Evolutionary conservation across 768 basidiomycete species (phyloP).

Genomic region (Pholiota molesta): DNA sequence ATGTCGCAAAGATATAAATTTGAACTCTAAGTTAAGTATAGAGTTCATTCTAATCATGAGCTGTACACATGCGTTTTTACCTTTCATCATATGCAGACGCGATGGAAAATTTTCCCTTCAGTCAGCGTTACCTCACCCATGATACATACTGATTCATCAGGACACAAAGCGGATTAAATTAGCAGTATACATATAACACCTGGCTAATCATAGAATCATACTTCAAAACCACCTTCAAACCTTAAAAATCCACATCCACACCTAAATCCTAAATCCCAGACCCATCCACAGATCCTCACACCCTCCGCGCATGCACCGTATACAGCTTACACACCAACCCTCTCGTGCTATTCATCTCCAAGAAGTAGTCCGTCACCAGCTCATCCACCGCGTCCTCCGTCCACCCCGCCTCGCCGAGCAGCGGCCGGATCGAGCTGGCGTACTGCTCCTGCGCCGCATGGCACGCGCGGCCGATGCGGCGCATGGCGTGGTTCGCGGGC

Average conservation of each 20-base stretch:
- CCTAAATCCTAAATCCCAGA: not conserved
- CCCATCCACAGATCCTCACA: constrained; percentile 8
- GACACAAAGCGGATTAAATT: not conserved
- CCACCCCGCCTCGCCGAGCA: constrained; percentile 46
- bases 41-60: not conserved
- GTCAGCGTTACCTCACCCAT: no score
- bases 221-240: not conserved
- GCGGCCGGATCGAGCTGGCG: constrained; percentile 48
- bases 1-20: not conserved
- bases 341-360: constrained; percentile 46
- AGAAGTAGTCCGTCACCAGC: constrained; percentile 43
- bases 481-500: constrained; percentile 38
- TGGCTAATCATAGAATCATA: not conserved
- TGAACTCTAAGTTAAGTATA: not conserved
- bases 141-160: not conserved
- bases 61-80: not conserved
- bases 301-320: constrained; percentile 48
- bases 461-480: constrained; percentile 44
- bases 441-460: constrained; percentile 43
- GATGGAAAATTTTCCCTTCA: no score
- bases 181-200: not conserved
- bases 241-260: not conserved
- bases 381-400: constrained; percentile 37
- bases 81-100: not conserved
- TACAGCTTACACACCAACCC: constrained; percentile 55